Evolutionary conservation across 2,329 filamentous ascomycete species (phyloP).

Genomic region (Exophiala oligosperma): DNA sequence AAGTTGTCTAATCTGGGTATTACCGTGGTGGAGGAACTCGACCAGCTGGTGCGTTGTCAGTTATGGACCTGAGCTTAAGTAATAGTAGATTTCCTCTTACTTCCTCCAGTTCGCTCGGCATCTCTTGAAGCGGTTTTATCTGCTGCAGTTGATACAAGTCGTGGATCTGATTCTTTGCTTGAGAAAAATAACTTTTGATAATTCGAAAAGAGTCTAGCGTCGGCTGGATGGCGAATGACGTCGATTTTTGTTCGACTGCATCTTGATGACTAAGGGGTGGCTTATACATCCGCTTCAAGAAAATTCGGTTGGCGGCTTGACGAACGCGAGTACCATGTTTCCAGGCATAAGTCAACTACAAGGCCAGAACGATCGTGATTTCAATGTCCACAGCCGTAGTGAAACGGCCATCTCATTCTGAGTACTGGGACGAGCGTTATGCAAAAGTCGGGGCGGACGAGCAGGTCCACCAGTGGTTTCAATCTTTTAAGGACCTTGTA

Average conservation of each 20-base stretch:
- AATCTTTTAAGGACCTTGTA: slow-evolving; percentile 21
- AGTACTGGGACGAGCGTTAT: slow-evolving; percentile 27
- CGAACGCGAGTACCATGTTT: no score
- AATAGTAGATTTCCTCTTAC: slow-evolving; percentile 43
- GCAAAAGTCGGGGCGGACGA: slow-evolving; percentile 21
- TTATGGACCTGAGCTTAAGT: not conserved
- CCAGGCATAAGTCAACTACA: no score
- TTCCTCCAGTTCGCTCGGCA: slow-evolving; percentile 77
- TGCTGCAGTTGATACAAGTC: not conserved
- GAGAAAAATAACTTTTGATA: slow-evolving; percentile 11
- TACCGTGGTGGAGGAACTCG: slow-evolving; percentile 88
- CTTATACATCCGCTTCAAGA: no score
- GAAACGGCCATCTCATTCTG: slow-evolving; percentile 23
- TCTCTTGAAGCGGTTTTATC: slow-evolving; percentile 46
- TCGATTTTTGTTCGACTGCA: not conserved
- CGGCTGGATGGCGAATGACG: not conserved
- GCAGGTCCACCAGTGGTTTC: slow-evolving; percentile 27
- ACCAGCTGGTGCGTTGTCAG: slow-evolving; percentile 64
- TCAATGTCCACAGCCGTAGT: slow-evolving; percentile 18
- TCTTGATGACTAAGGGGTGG: no score
- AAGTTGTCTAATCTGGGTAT: slow-evolving; percentile 83
- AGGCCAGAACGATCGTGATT: not conserved
- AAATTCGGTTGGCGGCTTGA: no score
- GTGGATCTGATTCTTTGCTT: not conserved
- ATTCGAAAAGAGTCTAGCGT: slow-evolving; percentile 15